Conservation (phyloP, 1,284 basidiomycete species). For the Sporisorium graminicola region DNA sequence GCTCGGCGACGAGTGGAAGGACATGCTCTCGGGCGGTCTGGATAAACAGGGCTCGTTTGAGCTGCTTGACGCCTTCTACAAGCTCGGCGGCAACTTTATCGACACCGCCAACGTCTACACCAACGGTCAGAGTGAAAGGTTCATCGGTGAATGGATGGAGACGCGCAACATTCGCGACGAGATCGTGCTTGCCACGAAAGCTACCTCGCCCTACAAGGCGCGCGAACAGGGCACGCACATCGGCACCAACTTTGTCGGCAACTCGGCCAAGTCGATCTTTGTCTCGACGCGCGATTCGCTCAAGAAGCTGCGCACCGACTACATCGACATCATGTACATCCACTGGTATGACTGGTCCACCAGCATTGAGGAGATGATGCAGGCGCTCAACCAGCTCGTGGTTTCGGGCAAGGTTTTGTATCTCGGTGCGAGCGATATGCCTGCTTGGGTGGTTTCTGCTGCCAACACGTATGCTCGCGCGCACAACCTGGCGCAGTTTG, state of each 20-base stretch:
- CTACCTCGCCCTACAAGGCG: constrained; percentile 68
- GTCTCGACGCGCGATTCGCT: constrained; percentile 70
- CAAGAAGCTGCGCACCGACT: constrained; percentile 75
- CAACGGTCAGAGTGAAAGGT: constrained; percentile 73
- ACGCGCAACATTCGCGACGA: constrained; percentile 74
- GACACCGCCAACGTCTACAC: constrained; percentile 75
- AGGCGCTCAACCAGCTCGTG: constrained; percentile 73
- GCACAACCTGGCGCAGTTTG: constrained; percentile 74
- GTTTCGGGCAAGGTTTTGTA: constrained; percentile 73
- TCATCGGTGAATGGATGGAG: constrained; percentile 76
- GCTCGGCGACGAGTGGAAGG: constrained; percentile 73
- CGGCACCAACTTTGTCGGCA: constrained; percentile 72
- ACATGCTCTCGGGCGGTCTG: constrained; percentile 39
- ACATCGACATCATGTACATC: constrained; percentile 73
- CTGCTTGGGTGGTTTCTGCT: constrained; percentile 75
- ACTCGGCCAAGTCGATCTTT: constrained; percentile 64
- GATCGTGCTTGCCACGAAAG: constrained; percentile 75
- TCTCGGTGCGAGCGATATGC: constrained; percentile 72
- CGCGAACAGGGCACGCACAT: constrained; percentile 50
- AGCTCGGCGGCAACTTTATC: constrained; percentile 73
- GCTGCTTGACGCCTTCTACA: constrained; percentile 53
- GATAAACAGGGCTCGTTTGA: constrained; percentile 47
- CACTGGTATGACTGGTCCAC: constrained; percentile 75
- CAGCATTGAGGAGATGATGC: constrained; percentile 75
- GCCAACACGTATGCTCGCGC: constrained; percentile 75